Percentiles rank a stretch among this genome's conserved stretches.
Conservation (phyloP, 352 stramenopile genomes). For the Pythium brassicae region DNA sequence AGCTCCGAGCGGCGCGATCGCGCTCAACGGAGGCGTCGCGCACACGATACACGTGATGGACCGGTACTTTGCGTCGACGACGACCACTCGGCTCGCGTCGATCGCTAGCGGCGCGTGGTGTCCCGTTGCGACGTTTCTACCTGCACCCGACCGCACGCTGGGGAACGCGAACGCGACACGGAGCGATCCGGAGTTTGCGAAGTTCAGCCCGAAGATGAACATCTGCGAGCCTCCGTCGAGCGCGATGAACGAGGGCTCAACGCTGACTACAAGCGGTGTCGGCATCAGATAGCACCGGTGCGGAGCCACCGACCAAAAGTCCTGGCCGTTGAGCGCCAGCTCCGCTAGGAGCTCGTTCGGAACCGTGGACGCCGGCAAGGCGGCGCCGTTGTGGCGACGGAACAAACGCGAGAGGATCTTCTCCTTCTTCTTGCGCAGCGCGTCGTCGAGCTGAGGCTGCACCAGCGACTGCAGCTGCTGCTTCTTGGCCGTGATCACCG, state of each 20-base stretch:
- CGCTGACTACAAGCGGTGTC: constrained; percentile 29
- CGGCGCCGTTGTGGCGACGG: constrained; percentile 21
- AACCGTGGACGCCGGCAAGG: constrained; percentile 21
- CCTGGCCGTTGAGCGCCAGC: constrained; percentile 59
- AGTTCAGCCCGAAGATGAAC: constrained; percentile 46
- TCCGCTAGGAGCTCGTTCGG: constrained; percentile 52
- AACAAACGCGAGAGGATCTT: constrained; percentile 44
- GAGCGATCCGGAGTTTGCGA: constrained; percentile 33
- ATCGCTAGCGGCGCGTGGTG: constrained; percentile 20
- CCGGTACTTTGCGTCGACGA: constrained; percentile 53
- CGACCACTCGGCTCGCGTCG: constrained; percentile 29
- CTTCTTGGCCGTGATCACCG: constrained; percentile 39
- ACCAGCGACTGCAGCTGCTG: constrained; percentile 5
- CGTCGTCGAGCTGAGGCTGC: constrained; percentile 6
- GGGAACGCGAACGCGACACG: constrained; percentile 40
- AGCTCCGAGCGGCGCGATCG: constrained; percentile 13
- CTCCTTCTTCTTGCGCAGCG: constrained; percentile 30
- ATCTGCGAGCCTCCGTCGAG: constrained; percentile 35
- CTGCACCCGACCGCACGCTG: neutral
- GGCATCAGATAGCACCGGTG: constrained; percentile 27
- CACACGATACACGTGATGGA: constrained; percentile 41
- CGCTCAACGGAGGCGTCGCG: constrained; percentile 28
- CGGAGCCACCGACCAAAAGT: constrained; percentile 50
- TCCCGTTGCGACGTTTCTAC: too few relatives aligned
- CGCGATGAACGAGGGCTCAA: constrained; percentile 38